Percentiles rank a stretch among this genome's conserved stretches.
These are phyloP conservation scores for Meredithiella fracta DNA, from an alignment of 2,329 filamentous ascomycete genomes.

Conservation along the genomic window DNA sequence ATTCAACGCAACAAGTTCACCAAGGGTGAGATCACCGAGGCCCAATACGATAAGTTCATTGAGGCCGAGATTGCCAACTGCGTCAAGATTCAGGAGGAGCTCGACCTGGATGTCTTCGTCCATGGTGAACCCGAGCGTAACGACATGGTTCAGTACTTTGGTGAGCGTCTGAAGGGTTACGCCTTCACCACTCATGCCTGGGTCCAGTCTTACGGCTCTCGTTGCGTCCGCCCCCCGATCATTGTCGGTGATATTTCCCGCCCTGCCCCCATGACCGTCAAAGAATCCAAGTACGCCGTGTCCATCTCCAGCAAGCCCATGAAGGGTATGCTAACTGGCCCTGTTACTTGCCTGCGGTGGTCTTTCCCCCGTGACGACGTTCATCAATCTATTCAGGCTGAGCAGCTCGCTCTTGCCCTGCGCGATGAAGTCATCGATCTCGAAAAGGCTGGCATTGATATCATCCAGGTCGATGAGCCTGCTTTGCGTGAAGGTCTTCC, in stretches of 20 bases:
- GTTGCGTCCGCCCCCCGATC: slow-evolving; percentile 95
- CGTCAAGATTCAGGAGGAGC: slow-evolving; percentile 94
- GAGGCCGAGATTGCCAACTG: slow-evolving; percentile 95
- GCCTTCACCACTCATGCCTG: slow-evolving; percentile 98
- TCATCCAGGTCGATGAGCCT: slow-evolving; percentile 99
- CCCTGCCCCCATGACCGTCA: slow-evolving; percentile 94
- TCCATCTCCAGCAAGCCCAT: slow-evolving; percentile 96
- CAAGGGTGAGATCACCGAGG: slow-evolving; percentile 87
- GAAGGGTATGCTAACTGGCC: slow-evolving; percentile 99
- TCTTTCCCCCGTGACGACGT: slow-evolving; percentile 99
- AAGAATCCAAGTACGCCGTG: slow-evolving; percentile 98
- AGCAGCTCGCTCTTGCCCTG: slow-evolving; percentile 95
- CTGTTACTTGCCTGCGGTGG: slow-evolving; percentile 97
- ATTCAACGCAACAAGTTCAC: slow-evolving; percentile 94
- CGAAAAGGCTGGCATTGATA: slow-evolving; percentile 86
- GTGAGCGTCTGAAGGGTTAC: slow-evolving; percentile 91
- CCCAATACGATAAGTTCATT: slow-evolving; percentile 97
- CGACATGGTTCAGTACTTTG: slow-evolving; percentile 99
- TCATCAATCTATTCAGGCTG: slow-evolving; percentile 96
- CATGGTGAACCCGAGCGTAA: slow-evolving; percentile 99
- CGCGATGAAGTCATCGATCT: slow-evolving; percentile 97
- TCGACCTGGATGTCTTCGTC: slow-evolving; percentile 89
- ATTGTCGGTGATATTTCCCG: slow-evolving; percentile 97
- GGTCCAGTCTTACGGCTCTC: slow-evolving; percentile 97
- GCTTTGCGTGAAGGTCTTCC: slow-evolving; percentile 98